Evolutionary conservation across 1,284 basidiomycete species (phyloP).

Genomic region (Puccinia coronata): DNA sequence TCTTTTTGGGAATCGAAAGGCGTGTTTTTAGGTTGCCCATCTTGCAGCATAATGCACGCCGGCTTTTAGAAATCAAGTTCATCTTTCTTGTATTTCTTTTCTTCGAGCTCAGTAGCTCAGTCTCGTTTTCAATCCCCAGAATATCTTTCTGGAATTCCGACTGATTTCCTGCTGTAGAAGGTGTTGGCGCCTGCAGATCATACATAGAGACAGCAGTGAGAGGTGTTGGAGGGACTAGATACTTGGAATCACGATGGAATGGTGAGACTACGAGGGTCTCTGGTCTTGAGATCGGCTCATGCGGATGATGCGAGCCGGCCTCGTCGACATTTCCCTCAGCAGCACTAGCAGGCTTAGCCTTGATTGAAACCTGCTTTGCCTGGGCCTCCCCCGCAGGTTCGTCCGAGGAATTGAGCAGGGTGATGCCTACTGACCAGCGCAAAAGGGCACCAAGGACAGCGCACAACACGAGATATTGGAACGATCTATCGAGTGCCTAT

Average conservation of each 20-base stretch:
- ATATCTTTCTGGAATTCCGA: background rate
- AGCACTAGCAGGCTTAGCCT: background rate
- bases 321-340: background rate
- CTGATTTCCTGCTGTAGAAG: background rate
- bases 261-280: background rate
- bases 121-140: background rate
- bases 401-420: slow-evolving; percentile 59
- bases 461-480: slow-evolving; percentile 60
- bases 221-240: background rate
- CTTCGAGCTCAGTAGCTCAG: background rate
- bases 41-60: slow-evolving; percentile 10
- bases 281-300: background rate
- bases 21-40: background rate
- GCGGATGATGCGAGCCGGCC: background rate
- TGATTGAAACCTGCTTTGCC: background rate
- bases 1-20: slow-evolving; percentile 23
- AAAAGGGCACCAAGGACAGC: slow-evolving; percentile 61
- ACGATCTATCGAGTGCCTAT: slow-evolving; percentile 52
- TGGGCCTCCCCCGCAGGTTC: slow-evolving; percentile 12
- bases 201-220: background rate
- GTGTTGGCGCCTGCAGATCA: slow-evolving; percentile 1
- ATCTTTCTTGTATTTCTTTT: background rate
- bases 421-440: slow-evolving; percentile 60
- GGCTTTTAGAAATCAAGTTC: background rate
- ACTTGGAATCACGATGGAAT: slow-evolving; percentile 6